Evolutionary conservation across 768 basidiomycete genomes (phyloP).

Genomic region (Boletellus emodensis): DNA sequence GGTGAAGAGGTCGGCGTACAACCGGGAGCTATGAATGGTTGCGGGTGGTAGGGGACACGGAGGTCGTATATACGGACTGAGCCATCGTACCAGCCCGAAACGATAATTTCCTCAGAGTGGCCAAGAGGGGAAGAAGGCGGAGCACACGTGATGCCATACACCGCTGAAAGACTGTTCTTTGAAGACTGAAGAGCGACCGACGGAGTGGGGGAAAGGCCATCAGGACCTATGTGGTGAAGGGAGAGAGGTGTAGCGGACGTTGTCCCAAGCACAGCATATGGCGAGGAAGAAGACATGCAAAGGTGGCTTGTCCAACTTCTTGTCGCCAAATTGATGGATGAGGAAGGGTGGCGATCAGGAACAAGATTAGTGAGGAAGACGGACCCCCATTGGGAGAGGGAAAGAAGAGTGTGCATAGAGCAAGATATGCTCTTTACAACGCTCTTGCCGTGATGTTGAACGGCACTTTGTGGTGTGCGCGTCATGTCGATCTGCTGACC

Average conservation of each 20-base stretch:
- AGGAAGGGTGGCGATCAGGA: constrained; percentile 15
- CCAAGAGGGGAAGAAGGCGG: constrained; percentile 67
- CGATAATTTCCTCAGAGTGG: constrained; percentile 61
- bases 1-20: constrained; percentile 13
- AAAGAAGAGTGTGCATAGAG: constrained; percentile 43
- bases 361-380: constrained; percentile 38
- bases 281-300: constrained; percentile 43
- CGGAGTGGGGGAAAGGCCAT: constrained; percentile 45
- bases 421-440: constrained; percentile 55
- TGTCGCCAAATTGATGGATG: constrained; percentile 41
- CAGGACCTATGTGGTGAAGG: constrained; percentile 50
- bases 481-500: constrained; percentile 19
- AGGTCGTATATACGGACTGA: constrained; percentile 71
- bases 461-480: constrained; percentile 18
- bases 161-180: constrained; percentile 45
- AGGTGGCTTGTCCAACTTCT: constrained; percentile 67
- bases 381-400: constrained; percentile 54
- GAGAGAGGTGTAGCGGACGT: constrained; percentile 53
- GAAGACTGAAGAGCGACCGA: constrained; percentile 45
- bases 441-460: constrained; percentile 37
- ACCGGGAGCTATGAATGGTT: neutral
- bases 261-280: constrained; percentile 68
- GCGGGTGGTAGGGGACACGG: constrained; percentile 39
- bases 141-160: constrained; percentile 65
- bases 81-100: constrained; percentile 84